Evolutionary conservation across 768 basidiomycete species (phyloP), one percentile per base, ranked within the genome.

Genomic region (Dioszegia aurantiaca): DNA sequence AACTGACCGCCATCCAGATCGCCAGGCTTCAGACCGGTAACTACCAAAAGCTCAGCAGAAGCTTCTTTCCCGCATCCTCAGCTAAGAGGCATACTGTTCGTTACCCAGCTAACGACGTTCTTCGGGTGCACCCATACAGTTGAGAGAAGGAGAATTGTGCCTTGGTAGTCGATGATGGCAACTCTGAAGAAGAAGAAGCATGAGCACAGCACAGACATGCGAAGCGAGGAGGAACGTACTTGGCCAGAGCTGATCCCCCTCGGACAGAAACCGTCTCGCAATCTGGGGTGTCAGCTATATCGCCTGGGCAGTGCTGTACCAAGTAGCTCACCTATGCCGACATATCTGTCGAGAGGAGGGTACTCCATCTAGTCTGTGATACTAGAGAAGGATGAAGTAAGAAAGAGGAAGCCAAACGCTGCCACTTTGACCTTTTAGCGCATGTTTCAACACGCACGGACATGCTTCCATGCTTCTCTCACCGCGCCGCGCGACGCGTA

Each of bases 41-140:
- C 69, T 68, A 16, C n/a, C 6, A 8, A 6, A 10, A n/a, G 33
- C 33, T 58, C 49, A 49, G n/a, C n/a, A n/a, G n/a, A n/a, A n/a
- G 42, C 23, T 26, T 27, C 44, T 39, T 26, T 37, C 45, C 30
- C 33, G 11, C 5, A n/a, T 23, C 31, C 2, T 40, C 27, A 36
- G 6, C 12, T 11, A 40, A 31, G 31, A 58, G 54, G 17, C 57
- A n/a, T 30, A 77, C 83, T 89, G 70, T 84, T 80, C 0, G 93
- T 97, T 54, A 90, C 79, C 77, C 92, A 97, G 75, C 97, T 92
- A 8, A 88, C 84, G 16, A 95, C 90, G 17, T 83, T 83, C 73
- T 91, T 88, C 45, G 85, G 83, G 72, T 89, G 90, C 40, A 73
- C 69, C 47, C 81, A 80, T 24, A 99, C 92, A 63, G 87, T 90